Base-by-base conservation (phyloP, 805 yeast genomes). In the Metschnikowia amazonensis region DNA sequence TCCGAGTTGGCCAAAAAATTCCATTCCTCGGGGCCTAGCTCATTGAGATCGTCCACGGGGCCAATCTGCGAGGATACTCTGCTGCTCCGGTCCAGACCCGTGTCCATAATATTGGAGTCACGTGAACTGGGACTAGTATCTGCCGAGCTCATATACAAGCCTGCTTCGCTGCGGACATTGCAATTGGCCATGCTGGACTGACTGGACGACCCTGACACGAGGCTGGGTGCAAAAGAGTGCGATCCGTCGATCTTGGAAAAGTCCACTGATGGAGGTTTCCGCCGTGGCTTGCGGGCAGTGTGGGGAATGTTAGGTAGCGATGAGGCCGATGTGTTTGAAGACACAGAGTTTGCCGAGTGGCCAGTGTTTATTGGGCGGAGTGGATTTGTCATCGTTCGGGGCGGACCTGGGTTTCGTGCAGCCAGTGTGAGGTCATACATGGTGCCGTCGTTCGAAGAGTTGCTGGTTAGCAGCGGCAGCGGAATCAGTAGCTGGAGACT, bases 1-100 rank as follows among this genome's bases (percentile, higher is more conserved):
- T 79, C 78, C 24, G 70, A 63, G 44, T 78, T 73, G 11, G 85
- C 81, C 1, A 82, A 68, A 3, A 64, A 55, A 52, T 79, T 76
- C 97, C 97, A 90, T 42, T 82, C 89, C 13, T 78, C 80, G 41
- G 86, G 89, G 23, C 82, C 83, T 38, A 88, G 62, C 30, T 79
- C 79, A 40, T 74, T 76, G 18, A 81, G 73, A 46, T 73, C 32
- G 9, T 14, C 47, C 21, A 29, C 42, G 13, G 43, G 36, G 24
- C 30, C 29, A 17, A 14, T n/a, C 14, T 25, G 29, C 9, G 23
- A 17, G 8, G 37, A 36, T 17, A 27, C 18, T 11, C 28, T 27
- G 11, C 23, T 25, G 20, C 16, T 11, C 31, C 14, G 9, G 16
- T 29, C 35, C 35, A 21, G 11, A 10, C 32, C 32, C 31, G n/a